These are phyloP conservation scores for Pythium periplocum DNA, from an alignment of 352 stramenopile species.

Conservation along the genomic window DNA sequence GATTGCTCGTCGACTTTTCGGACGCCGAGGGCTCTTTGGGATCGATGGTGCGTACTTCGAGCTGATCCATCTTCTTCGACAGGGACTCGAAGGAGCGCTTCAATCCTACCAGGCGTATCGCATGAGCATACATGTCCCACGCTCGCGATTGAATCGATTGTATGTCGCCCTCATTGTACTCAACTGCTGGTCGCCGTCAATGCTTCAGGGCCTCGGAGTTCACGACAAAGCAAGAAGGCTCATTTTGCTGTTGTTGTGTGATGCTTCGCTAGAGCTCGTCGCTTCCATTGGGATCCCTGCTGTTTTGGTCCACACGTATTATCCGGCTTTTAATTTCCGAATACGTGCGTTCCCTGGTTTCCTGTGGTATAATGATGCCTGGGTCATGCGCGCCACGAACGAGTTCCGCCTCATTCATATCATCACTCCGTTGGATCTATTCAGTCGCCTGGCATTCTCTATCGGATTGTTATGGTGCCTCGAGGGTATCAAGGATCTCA, in stretches of 20 bases:
- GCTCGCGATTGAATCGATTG: conserved; percentile 7
- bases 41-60: too few species aligned
- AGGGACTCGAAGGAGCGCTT: conserved; percentile 4
- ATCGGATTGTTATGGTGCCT: conserved; percentile 3
- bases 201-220: background rate
- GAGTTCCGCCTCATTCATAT: conserved; percentile 10
- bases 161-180: conserved; percentile 6
- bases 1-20: too few species aligned
- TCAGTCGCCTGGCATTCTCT: conserved; percentile 1
- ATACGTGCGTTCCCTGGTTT: background rate
- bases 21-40: too few species aligned
- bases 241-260: background rate
- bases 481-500: conserved; percentile 6
- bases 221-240: background rate
- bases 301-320: conserved; percentile 1
- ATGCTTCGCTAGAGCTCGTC: conserved; percentile 8
- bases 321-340: background rate
- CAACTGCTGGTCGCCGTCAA: conserved; percentile 4
- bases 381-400: conserved; percentile 7
- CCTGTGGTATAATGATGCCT: conserved; percentile 8
- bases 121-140: conserved; percentile 8
- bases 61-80: background rate
- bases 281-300: conserved; percentile 5
- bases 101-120: conserved; percentile 11
- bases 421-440: conserved; percentile 1